A percentile compares a stretch with the other conserved stretches of the same genome.
Evolutionary conservation across 352 stramenopile species (phyloP).

Genomic region (Pythium sukuiense): DNA sequence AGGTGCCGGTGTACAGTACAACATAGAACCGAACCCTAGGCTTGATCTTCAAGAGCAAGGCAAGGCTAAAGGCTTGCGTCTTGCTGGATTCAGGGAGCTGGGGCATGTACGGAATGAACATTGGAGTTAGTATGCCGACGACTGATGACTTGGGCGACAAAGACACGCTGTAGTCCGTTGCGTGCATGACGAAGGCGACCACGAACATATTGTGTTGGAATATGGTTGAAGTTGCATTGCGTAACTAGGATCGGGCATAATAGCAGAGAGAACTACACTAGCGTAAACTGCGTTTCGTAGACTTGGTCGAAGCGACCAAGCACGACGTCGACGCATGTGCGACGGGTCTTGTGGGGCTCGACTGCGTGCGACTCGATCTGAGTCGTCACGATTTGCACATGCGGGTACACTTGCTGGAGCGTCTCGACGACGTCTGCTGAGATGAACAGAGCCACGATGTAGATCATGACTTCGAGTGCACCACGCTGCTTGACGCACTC

Average conservation of each 20-base stretch:
- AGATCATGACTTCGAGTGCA: conserved; percentile 51
- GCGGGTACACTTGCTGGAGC: conserved; percentile 35
- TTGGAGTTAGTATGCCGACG: no score
- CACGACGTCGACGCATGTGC: conserved; percentile 26
- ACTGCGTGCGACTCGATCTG: conserved; percentile 27
- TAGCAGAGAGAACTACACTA: conserved; percentile 6
- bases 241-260: not conserved
- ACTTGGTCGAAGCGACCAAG: conserved; percentile 28
- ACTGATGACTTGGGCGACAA: no score
- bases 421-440: conserved; percentile 35
- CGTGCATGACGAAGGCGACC: no score
- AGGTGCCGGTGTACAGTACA: no score
- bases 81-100: no score
- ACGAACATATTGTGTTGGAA: no score
- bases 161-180: no score
- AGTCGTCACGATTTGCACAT: conserved; percentile 33
- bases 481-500: conserved; percentile 38
- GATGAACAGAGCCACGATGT: conserved; percentile 45
- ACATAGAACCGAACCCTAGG: no score
- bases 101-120: no score
- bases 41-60: no score
- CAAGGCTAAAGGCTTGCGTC: no score
- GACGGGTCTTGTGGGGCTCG: conserved; percentile 18
- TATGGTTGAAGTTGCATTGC: not conserved
- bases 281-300: conserved; percentile 26